These are phyloP conservation scores for Paramecium biaurelia DNA, from an alignment of 73 alveolate species.

Conservation along the genomic window DNA sequence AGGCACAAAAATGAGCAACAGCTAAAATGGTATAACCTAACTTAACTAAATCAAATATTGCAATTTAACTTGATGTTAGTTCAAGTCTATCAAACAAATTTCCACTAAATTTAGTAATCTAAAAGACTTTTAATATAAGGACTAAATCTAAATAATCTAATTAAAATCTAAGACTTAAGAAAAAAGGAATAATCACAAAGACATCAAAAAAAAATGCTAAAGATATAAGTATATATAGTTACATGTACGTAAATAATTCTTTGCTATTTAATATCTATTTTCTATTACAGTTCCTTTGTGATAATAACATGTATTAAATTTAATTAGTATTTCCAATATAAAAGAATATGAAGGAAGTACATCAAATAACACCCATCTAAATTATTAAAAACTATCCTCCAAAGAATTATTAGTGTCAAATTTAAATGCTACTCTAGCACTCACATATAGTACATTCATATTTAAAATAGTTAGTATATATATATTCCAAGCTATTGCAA, in stretches of 20 bases:
- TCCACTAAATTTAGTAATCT: constrained; percentile 4
- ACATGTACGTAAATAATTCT: constrained; percentile 7
- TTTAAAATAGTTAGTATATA: constrained; percentile 1
- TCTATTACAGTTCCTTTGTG: constrained; percentile 17
- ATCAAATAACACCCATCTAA: constrained; percentile 4
- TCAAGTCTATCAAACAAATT: constrained; percentile 32
- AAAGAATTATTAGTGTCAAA: neutral
- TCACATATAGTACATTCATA: constrained; percentile 32
- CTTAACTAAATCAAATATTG: constrained; percentile 11
- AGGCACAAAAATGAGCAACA: constrained; percentile 52
- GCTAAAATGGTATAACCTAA: constrained; percentile 35
- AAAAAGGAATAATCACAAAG: constrained; percentile 11
- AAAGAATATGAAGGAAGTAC: constrained; percentile 38
- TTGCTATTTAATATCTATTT: constrained; percentile 13
- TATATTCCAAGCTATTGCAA: constrained; percentile 16
- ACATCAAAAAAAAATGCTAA: constrained; percentile 33
- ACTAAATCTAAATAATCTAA: constrained; percentile 24
- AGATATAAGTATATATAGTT: neutral
- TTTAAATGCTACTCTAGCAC: constrained; percentile 18
- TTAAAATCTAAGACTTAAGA: constrained; percentile 29
- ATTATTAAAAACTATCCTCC: neutral
- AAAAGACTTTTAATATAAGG: constrained; percentile 4
- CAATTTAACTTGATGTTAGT: constrained; percentile 19
- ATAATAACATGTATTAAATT: constrained; percentile 27
- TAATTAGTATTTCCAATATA: neutral